Evolutionary conservation across 768 basidiomycete species (phyloP).

Genomic region (Cyclocybe aegerita): DNA sequence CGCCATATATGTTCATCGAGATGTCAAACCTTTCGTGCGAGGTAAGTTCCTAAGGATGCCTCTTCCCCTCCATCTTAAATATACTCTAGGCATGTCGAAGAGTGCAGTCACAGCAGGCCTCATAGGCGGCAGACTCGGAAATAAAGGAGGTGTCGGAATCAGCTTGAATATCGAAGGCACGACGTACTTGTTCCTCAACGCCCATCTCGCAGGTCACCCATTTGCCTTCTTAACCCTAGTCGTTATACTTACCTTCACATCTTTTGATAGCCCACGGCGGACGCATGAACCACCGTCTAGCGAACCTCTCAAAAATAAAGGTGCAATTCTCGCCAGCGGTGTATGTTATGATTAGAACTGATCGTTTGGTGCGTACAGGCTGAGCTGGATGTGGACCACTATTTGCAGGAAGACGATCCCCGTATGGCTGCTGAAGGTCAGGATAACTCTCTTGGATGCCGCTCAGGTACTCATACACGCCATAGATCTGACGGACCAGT

Average conservation of each 20-base stretch:
- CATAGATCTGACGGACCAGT: conserved; percentile 80
- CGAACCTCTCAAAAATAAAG: conserved; percentile 90
- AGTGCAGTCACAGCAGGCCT: conserved; percentile 86
- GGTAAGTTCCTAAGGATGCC: conserved; percentile 34
- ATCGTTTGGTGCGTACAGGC: conserved; percentile 35
- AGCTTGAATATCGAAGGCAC: conserved; percentile 80
- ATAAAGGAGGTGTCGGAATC: conserved; percentile 93
- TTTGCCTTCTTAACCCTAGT: not conserved
- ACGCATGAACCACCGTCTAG: conserved; percentile 73
- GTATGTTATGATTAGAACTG: not conserved
- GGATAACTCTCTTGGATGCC: conserved; percentile 1
- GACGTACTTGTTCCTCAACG: conserved; percentile 86
- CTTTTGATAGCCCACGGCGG: conserved; percentile 66
- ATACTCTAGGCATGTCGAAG: conserved; percentile 61
- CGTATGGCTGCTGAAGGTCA: conserved; percentile 71
- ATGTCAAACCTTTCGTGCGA: conserved; percentile 60
- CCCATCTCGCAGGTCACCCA: conserved; percentile 77
- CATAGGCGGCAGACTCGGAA: conserved; percentile 88
- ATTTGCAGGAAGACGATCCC: conserved; percentile 62
- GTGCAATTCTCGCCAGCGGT: conserved; percentile 21
- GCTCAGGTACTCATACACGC: not conserved
- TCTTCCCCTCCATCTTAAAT: conserved; percentile 7
- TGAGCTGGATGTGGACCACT: conserved; percentile 79
- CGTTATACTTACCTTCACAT: not conserved
- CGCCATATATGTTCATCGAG: conserved; percentile 72